Percentiles rank a stretch among this genome's conserved stretches.
phyloP scores from a whole-genome alignment of 2,329 filamentous ascomycete species.

The Alternaria consortialis region DNA sequence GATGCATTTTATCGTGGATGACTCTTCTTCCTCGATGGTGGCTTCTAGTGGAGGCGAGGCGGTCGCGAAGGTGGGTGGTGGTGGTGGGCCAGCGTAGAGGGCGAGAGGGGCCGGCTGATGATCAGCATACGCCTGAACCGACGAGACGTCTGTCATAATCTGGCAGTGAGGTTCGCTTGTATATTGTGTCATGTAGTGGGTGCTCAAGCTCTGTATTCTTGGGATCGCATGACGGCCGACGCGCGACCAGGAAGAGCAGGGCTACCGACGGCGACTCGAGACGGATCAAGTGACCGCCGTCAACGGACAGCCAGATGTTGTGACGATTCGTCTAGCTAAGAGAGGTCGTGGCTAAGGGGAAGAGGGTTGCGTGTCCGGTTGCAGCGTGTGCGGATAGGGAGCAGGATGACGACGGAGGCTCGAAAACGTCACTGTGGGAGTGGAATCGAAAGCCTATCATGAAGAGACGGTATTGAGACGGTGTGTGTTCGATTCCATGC shows the following conservation, averaged over 20 bases:
- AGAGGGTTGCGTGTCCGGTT: conserved; percentile 41
- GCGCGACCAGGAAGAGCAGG: conserved; percentile 43
- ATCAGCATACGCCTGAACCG: conserved; percentile 54
- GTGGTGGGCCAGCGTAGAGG: conserved; percentile 39
- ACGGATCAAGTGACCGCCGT: conserved; percentile 35
- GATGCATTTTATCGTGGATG: conserved; percentile 97
- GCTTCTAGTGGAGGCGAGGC: conserved; percentile 48
- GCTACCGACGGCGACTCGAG: conserved; percentile 34
- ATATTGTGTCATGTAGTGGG: conserved; percentile 37
- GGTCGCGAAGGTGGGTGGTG: conserved; percentile 47
- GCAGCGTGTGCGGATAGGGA: conserved; percentile 29
- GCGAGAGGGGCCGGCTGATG: conserved; percentile 52
- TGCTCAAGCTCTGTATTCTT: conserved; percentile 49
- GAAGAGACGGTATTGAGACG: conserved; percentile 23
- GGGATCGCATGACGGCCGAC: conserved; percentile 55
- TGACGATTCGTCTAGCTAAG: conserved; percentile 16
- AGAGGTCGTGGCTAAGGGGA: conserved; percentile 26
- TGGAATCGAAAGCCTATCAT: conserved; percentile 28
- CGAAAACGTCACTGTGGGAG: conserved; percentile 28
- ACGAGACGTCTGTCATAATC: conserved; percentile 56
- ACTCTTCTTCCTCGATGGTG: conserved; percentile 73
- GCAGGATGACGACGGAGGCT: conserved; percentile 33
- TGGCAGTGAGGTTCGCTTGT: conserved; percentile 39
- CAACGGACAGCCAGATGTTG: conserved; percentile 22
- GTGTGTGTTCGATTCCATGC: conserved; percentile 26